These are phyloP conservation scores for Xylaria nigripes DNA, from an alignment of 495 filamentous ascomycete genomes.

Conservation along the genomic window DNA sequence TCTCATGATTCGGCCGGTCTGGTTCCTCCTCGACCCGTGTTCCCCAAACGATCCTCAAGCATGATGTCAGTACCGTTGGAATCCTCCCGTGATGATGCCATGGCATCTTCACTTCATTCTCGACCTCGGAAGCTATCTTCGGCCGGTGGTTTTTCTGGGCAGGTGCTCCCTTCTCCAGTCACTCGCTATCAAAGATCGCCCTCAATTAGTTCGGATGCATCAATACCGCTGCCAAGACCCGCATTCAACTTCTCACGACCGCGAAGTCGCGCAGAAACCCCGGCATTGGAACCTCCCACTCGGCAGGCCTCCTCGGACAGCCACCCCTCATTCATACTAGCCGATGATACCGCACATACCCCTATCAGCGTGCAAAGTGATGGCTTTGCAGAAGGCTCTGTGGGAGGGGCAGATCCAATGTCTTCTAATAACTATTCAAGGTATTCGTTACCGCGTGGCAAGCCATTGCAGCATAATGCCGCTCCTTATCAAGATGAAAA, in stretches of 20 bases:
- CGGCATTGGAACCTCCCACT: constrained; percentile 50
- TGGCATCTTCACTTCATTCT: constrained; percentile 38
- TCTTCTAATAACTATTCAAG: constrained; percentile 78
- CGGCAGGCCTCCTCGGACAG: constrained; percentile 54
- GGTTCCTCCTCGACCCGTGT: constrained; percentile 37
- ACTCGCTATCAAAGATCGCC: constrained; percentile 59
- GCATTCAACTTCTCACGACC: constrained; percentile 92
- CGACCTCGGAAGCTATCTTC: constrained; percentile 54
- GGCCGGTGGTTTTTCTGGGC: constrained; percentile 41
- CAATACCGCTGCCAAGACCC: constrained; percentile 53
- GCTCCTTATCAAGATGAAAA: constrained; percentile 54
- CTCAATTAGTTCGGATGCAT: constrained; percentile 70
- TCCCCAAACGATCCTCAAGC: constrained; percentile 40
- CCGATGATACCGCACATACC: constrained; percentile 53
- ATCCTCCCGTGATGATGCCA: constrained; percentile 30
- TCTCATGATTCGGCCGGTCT: constrained; percentile 35
- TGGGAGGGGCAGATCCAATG: constrained; percentile 38
- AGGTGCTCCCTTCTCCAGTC: constrained; percentile 47
- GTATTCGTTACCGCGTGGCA: constrained; percentile 74
- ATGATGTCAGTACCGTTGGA: constrained; percentile 38
- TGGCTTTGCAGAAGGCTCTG: constrained; percentile 41
- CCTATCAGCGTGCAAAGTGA: constrained; percentile 58
- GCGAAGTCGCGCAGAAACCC: constrained; percentile 66
- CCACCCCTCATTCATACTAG: constrained; percentile 50
- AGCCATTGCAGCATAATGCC: constrained; percentile 63